Percentiles rank a stretch among this genome's conserved stretches.
These are phyloP conservation scores for Lunularia cruciata DNA, from an alignment of 225 moss, liverwort and hornwort genomes.

Conservation along the genomic window DNA sequence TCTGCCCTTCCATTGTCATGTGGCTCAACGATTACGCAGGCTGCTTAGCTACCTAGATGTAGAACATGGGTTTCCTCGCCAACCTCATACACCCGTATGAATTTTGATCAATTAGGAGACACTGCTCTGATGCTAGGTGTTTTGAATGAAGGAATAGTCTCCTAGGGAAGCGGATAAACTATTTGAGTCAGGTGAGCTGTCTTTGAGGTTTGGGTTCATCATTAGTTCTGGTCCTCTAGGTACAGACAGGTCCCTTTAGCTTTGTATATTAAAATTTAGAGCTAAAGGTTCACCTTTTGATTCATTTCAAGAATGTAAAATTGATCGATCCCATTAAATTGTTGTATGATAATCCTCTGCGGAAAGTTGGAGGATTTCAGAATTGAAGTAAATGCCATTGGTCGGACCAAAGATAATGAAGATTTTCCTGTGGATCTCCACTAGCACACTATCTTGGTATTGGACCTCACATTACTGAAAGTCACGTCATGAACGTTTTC, in stretches of 20 bases:
- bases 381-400: constrained; percentile 6
- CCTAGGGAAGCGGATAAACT: constrained; percentile 7
- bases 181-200: constrained; percentile 11
- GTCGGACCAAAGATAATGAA: constrained; percentile 9
- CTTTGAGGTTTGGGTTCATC: constrained; percentile 1
- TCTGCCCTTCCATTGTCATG: constrained; percentile 92
- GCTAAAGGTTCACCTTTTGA: constrained; percentile 30
- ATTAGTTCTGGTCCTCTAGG: constrained; percentile 12
- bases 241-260: constrained; percentile 20
- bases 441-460: not conserved
- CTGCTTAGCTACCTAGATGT: constrained; percentile 71
- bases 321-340: constrained; percentile 25
- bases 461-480: no score
- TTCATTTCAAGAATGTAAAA: constrained; percentile 30
- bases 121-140: constrained; percentile 20
- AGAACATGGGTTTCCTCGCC: constrained; percentile 39
- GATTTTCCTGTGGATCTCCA: constrained; percentile 5
- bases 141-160: constrained; percentile 25
- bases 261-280: constrained; percentile 36
- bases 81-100: constrained; percentile 38
- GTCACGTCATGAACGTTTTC: no score
- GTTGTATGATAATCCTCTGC: constrained; percentile 22
- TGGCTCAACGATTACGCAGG: constrained; percentile 73
- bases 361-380: constrained; percentile 14
- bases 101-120: constrained; percentile 32